Percentiles rank a stretch among this genome's conserved stretches.
phyloP scores from a whole-genome alignment of 1,139 yeast genomes.

The Taphrina flavorubra region DNA sequence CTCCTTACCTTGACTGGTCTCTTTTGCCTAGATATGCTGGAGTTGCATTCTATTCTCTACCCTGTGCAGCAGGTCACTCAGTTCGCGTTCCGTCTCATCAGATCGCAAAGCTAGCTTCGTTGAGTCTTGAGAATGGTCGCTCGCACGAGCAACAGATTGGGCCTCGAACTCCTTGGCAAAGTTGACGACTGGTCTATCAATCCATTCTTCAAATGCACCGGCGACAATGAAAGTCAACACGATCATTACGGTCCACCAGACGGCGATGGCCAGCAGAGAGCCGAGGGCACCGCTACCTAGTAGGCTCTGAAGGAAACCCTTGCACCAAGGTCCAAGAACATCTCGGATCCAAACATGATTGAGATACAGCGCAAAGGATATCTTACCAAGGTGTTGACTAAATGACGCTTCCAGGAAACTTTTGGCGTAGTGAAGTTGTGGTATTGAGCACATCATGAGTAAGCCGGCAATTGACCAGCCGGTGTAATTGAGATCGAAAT shows the following conservation, averaged over 20 bases:
- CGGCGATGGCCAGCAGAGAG: neutral
- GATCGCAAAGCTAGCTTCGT: neutral
- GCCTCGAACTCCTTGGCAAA: neutral
- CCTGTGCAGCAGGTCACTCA: neutral
- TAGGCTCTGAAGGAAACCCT: neutral
- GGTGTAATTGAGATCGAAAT: conserved; percentile 16
- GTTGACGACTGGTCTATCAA: conserved; percentile 5
- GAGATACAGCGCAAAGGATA: conserved; percentile 25
- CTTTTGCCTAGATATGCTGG: neutral
- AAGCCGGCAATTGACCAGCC: conserved; percentile 26
- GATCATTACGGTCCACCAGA: conserved; percentile 5
- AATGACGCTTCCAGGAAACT: neutral
- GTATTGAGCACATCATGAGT: neutral
- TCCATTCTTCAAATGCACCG: conserved; percentile 2
- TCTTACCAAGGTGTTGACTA: conserved; percentile 21
- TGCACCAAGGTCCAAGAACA: conserved; percentile 11
- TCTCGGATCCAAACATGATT: conserved; percentile 22
- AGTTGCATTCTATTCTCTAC: no score
- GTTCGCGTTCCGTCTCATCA: neutral
- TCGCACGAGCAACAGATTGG: neutral
- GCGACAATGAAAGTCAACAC: conserved; percentile 3
- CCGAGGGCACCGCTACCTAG: neutral
- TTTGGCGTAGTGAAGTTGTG: conserved; percentile 14
- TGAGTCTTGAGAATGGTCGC: neutral
- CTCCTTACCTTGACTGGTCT: neutral